A percentile compares a stretch with the other conserved stretches of the same genome.
Conservation (phyloP, 2,329 filamentous ascomycete species). For the Raffaelea deltoideospora region DNA sequence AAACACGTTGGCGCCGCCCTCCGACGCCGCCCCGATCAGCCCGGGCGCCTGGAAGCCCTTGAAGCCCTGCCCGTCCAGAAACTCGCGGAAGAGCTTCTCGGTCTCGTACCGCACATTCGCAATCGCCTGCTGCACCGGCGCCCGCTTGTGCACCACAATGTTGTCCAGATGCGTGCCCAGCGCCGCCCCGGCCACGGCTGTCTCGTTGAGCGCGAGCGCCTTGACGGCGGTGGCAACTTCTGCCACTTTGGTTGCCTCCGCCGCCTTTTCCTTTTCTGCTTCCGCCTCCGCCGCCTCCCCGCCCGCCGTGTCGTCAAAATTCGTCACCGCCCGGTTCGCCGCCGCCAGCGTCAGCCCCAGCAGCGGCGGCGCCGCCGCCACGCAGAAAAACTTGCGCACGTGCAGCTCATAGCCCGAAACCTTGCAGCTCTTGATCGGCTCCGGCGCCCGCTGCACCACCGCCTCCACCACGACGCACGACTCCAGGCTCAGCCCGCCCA, state of each 20-base stretch:
- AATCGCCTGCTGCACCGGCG: constrained; percentile 81
- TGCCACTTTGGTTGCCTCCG: constrained; percentile 12
- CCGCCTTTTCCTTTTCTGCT: constrained; percentile 15
- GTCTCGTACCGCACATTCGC: constrained; percentile 30
- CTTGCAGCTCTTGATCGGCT: constrained; percentile 76
- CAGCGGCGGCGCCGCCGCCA: constrained; percentile 46
- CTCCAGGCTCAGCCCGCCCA: constrained; percentile 58
- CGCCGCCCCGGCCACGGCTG: constrained; percentile 44
- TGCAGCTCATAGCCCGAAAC: constrained; percentile 76
- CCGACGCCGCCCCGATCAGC: constrained; percentile 76
- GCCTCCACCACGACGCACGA: constrained; percentile 73
- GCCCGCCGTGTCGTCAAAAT: constrained; percentile 39
- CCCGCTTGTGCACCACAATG: constrained; percentile 80
- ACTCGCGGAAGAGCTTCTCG: constrained; percentile 30
- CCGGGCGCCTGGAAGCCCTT: constrained; percentile 80
- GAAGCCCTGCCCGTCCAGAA: constrained; percentile 61
- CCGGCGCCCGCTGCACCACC: constrained; percentile 63
- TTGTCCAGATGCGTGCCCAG: constrained; percentile 82
- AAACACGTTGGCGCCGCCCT: constrained; percentile 89
- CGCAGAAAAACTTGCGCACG: constrained; percentile 68
- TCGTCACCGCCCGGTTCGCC: constrained; percentile 38
- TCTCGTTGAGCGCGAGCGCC: constrained; percentile 14
- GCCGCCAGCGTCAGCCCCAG: constrained; percentile 42
- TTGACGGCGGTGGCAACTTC: constrained; percentile 15
- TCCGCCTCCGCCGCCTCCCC: constrained; percentile 25